Percentiles rank a stretch among this genome's conserved stretches.
Evolutionary conservation across 2,329 filamentous ascomycete species (phyloP).

Genomic region (Penicillium expansum): DNA sequence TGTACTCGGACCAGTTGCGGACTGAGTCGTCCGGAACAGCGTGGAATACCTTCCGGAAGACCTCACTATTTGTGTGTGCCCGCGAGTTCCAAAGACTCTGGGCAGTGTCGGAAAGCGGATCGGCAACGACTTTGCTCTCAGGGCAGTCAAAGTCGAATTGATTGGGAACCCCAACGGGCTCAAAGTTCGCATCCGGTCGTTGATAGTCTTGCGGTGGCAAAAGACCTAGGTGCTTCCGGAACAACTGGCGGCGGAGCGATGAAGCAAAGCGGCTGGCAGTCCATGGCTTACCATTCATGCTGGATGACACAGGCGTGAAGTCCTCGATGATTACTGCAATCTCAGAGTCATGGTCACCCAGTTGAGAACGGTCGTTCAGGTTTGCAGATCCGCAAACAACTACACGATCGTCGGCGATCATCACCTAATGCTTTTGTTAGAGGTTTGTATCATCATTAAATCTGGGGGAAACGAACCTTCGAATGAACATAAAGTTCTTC

Average conservation of each 20-base stretch:
- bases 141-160: constrained; percentile 52
- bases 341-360: constrained; percentile 88
- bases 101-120: constrained; percentile 58
- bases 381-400: constrained; percentile 86
- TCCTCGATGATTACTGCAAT: constrained; percentile 89
- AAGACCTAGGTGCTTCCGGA: constrained; percentile 87
- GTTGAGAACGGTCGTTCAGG: constrained; percentile 84
- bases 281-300: constrained; percentile 75
- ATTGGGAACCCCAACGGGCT: constrained; percentile 57
- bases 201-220: constrained; percentile 70
- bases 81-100: constrained; percentile 58
- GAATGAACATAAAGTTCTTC: constrained; percentile 63
- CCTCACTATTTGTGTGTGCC: constrained; percentile 58
- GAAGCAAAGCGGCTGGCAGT: constrained; percentile 78
- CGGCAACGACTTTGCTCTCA: constrained; percentile 52
- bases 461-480: constrained; percentile 39
- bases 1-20: constrained; percentile 60
- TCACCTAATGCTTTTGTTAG: constrained; percentile 40
- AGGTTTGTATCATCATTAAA: background rate
- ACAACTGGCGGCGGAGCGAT: constrained; percentile 76
- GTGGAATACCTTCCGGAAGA: constrained; percentile 62
- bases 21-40: constrained; percentile 60
- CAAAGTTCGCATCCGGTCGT: constrained; percentile 55
- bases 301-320: constrained; percentile 64
- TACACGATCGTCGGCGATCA: constrained; percentile 82